phyloP scores from a whole-genome alignment of 495 filamentous ascomycete genomes.

The Tirmania nivea region DNA sequence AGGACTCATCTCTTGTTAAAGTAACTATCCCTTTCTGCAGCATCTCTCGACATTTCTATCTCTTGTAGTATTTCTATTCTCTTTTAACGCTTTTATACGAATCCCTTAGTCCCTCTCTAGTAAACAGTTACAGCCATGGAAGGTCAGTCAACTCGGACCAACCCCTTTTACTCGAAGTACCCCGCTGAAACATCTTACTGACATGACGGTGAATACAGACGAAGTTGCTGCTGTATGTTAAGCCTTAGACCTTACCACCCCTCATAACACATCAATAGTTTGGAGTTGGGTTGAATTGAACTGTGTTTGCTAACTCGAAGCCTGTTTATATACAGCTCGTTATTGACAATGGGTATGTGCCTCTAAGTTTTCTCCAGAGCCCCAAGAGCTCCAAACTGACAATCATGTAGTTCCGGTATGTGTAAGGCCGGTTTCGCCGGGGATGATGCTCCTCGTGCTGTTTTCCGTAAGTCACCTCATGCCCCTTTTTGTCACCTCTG shows the following conservation, averaged over 20 bases:
- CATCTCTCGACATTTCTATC: background rate
- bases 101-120: conserved; percentile 20
- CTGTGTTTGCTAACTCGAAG: conserved; percentile 12
- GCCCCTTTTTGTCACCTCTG: conserved; percentile 1
- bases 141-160: conserved; percentile 34
- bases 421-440: conserved; percentile 99
- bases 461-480: conserved; percentile 80
- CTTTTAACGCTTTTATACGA: conserved; percentile 19
- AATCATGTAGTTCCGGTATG: conserved; percentile 75
- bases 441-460: conserved; percentile 98
- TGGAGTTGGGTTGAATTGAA: conserved; percentile 4
- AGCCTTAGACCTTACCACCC: background rate
- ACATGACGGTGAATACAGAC: conserved; percentile 35
- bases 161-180: conserved; percentile 18
- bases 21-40: background rate
- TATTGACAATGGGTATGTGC: conserved; percentile 99
- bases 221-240: conserved; percentile 68
- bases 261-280: background rate
- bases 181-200: too few relatives aligned
- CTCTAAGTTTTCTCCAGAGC: background rate
- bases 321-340: conserved; percentile 38
- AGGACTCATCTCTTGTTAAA: conserved; percentile 8
- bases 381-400: background rate
- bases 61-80: conserved; percentile 19
- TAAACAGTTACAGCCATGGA: conserved; percentile 43